Conservation (phyloP, 2,329 filamentous ascomycete genomes). For the Cladosporium phlei region DNA sequence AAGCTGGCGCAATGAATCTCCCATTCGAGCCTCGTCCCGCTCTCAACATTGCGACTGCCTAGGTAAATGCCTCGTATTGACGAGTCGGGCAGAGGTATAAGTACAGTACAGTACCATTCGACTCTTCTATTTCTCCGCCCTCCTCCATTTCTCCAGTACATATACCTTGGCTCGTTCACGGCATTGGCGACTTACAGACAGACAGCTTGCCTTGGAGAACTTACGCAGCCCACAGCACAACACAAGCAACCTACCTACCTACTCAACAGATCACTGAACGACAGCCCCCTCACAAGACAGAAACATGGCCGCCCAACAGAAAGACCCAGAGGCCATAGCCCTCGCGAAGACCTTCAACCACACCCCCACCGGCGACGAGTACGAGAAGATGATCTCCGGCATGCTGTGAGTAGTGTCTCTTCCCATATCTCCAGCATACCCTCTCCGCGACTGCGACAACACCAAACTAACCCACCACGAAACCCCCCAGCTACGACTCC, state of each 20-base stretch:
- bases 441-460: too few species aligned
- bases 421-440: too few species aligned
- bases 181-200: neutral
- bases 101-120: neutral
- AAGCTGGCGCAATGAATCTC: slow-evolving; percentile 1
- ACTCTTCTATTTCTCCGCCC: neutral
- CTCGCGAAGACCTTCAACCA: slow-evolving; percentile 47
- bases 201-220: neutral
- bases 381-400: slow-evolving; percentile 61
- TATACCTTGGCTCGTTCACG: neutral
- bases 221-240: neutral
- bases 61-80: neutral
- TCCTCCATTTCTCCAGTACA: neutral
- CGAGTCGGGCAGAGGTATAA: neutral
- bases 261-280: neutral
- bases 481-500: slow-evolving; percentile 39
- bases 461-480: too few species aligned
- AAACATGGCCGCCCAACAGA: slow-evolving; percentile 34
- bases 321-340: slow-evolving; percentile 41
- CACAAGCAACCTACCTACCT: neutral
- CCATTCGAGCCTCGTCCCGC: neutral
- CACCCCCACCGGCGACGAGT: slow-evolving; percentile 56
- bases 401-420: slow-evolving; percentile 45
- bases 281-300: too few species aligned
- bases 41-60: slow-evolving; percentile 1